Conservation (phyloP, 305 asterid species). For the Caryopteris hybrid region DNA sequence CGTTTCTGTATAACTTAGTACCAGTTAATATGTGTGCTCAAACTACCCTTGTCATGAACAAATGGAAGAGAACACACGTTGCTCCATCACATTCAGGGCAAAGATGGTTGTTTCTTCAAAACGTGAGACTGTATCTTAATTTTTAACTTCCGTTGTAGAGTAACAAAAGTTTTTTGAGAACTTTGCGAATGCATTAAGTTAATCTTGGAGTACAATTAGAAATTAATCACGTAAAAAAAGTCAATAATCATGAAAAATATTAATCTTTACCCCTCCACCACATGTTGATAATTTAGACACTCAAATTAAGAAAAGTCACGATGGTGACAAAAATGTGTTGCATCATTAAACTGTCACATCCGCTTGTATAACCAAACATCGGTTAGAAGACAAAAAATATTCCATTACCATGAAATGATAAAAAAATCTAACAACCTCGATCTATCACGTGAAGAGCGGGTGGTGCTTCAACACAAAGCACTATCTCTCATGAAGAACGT, state of each 20-base stretch:
- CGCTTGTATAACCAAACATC: background rate
- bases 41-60: background rate
- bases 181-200: background rate
- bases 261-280: background rate
- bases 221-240: background rate
- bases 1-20: background rate
- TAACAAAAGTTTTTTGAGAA: background rate
- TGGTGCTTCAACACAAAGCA: slow-evolving; percentile 9
- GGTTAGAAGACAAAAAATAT: background rate
- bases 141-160: background rate
- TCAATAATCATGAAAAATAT: background rate
- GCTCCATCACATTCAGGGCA: background rate
- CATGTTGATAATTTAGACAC: background rate
- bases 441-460: background rate
- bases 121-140: background rate
- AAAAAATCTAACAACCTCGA: background rate
- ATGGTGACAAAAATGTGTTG: background rate
- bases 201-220: background rate
- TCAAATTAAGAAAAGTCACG: background rate
- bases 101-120: background rate
- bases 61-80: background rate
- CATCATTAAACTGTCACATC: background rate
- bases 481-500: slow-evolving; percentile 5
- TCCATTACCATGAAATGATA: background rate
- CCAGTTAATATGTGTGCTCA: background rate